Percentiles rank a stretch among this genome's conserved stretches.
phyloP scores from a whole-genome alignment of 257 asterid genomes.

The Vinca minor region DNA sequence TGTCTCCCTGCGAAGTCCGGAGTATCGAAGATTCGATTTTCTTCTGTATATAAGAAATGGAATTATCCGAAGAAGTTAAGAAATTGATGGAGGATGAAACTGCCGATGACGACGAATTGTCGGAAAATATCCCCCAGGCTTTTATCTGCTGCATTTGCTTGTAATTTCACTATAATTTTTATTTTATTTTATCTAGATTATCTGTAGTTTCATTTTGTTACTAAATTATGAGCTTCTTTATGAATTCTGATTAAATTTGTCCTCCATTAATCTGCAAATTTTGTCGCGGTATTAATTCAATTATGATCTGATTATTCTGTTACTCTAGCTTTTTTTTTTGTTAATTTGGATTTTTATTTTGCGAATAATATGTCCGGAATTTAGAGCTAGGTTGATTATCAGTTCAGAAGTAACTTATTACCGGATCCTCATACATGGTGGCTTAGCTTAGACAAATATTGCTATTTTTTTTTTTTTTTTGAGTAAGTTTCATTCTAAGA shows the following conservation, averaged over 20 bases:
- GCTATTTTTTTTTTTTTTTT: not conserved
- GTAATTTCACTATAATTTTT: slow-evolving; percentile 22
- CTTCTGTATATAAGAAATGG: slow-evolving; percentile 7
- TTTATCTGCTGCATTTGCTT: slow-evolving; percentile 48
- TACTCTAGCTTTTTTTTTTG: not conserved
- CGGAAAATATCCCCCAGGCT: slow-evolving; percentile 29
- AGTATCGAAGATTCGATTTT: not conserved
- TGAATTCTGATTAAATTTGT: not conserved
- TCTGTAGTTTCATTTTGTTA: not conserved
- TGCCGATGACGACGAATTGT: slow-evolving; percentile 19
- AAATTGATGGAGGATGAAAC: slow-evolving; percentile 12
- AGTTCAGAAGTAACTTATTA: not conserved
- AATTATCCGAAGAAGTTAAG: slow-evolving; percentile 7
- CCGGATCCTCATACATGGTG: not conserved
- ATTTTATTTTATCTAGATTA: too few relatives aligned
- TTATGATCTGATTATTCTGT: not conserved
- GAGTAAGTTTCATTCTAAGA: not conserved
- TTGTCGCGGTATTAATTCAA: not conserved
- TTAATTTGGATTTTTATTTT: not conserved
- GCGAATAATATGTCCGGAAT: too few relatives aligned
- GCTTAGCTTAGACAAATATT: not conserved
- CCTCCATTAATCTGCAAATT: not conserved
- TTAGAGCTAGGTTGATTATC: too few relatives aligned
- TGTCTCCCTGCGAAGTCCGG: too few relatives aligned
- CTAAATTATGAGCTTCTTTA: not conserved